Evolutionary conservation across 345 rosid genomes (phyloP).

Genomic region (Theobroma cacao): DNA sequence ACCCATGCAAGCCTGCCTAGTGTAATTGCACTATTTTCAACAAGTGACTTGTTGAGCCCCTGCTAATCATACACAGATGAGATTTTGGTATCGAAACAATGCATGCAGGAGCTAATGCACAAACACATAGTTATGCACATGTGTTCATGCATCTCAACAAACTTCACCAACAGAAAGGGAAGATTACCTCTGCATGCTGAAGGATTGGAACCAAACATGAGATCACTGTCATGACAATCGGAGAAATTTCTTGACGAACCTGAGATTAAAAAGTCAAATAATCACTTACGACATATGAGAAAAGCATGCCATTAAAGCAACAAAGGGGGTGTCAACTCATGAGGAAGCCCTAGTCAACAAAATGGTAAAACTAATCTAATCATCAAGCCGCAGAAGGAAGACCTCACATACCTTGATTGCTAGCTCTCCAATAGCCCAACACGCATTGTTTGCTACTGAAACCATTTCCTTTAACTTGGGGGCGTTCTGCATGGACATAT

Average conservation of each 20-base stretch:
- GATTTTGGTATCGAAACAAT: constrained; percentile 2
- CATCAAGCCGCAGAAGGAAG: neutral
- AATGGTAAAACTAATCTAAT: neutral
- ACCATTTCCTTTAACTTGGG: constrained; percentile 63
- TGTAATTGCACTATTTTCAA: constrained; percentile 97
- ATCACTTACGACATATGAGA: neutral
- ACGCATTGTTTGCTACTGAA: constrained; percentile 96
- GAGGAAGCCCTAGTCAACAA: neutral
- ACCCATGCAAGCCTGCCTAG: constrained; percentile 99
- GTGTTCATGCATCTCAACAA: neutral
- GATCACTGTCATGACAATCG: constrained; percentile 69
- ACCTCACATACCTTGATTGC: constrained; percentile 73
- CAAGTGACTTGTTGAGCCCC: constrained; percentile 81
- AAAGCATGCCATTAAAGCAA: neutral
- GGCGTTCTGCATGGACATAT: constrained; percentile 48
- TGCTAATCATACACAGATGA: constrained; percentile 32
- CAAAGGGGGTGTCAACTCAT: neutral
- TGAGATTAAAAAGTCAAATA: constrained; percentile 30
- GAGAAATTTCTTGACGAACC: constrained; percentile 93
- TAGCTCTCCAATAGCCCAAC: constrained; percentile 98
- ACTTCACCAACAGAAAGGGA: neutral
- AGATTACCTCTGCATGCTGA: constrained; percentile 69
- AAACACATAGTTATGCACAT: neutral
- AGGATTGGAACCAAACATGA: constrained; percentile 74
- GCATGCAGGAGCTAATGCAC: neutral